These are phyloP conservation scores for Leccinum proliferum DNA, from an alignment of 1,284 basidiomycete genomes.

Conservation along the genomic window DNA sequence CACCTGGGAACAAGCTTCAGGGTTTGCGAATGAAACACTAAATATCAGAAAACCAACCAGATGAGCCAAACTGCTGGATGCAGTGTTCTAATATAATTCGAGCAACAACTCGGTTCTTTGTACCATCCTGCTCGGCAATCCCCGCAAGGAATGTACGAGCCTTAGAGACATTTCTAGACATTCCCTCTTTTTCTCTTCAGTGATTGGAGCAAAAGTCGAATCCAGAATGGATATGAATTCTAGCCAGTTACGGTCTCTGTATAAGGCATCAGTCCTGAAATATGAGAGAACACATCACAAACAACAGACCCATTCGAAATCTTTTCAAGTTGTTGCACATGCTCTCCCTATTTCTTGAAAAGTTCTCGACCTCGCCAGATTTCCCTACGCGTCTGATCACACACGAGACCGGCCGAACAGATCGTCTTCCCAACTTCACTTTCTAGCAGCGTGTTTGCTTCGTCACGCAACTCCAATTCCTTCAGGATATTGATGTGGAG, in stretches of 20 bases:
- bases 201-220: constrained; percentile 48
- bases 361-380: constrained; percentile 54
- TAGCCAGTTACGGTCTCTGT: constrained; percentile 80
- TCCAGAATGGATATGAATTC: constrained; percentile 74
- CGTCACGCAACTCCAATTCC: constrained; percentile 61
- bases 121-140: constrained; percentile 57
- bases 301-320: constrained; percentile 49
- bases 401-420: constrained; percentile 59
- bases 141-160: constrained; percentile 50
- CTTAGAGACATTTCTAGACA: constrained; percentile 35
- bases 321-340: constrained; percentile 39
- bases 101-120: constrained; percentile 68
- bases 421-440: constrained; percentile 33
- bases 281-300: not conserved
- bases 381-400: constrained; percentile 70
- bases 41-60: constrained; percentile 34
- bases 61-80: constrained; percentile 41
- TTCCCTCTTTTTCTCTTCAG: constrained; percentile 29
- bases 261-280: constrained; percentile 10
- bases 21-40: constrained; percentile 1
- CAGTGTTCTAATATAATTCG: constrained; percentile 58
- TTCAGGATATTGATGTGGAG: constrained; percentile 42
- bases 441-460: constrained; percentile 67
- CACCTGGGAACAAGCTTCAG: constrained; percentile 33
- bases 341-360: constrained; percentile 52